Base-by-base conservation (phyloP, 2,329 filamentous ascomycete species). In the Sarocladium kiliense region DNA sequence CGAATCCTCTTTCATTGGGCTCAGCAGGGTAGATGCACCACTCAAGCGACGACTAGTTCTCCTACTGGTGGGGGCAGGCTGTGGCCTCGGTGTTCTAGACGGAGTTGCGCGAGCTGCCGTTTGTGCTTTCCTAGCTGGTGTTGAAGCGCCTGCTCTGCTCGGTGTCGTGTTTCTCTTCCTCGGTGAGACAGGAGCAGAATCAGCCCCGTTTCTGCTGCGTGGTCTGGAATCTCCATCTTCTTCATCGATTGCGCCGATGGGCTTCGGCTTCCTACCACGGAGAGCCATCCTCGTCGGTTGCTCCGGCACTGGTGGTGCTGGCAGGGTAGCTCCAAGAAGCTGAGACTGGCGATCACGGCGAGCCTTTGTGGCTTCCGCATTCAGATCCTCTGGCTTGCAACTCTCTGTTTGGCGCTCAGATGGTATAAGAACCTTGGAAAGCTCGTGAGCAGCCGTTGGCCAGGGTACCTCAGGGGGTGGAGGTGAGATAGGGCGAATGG, bases 381-480 rank as follows among this genome's bases (percentile, higher is more conserved):
- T 87, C 6, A 97, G 77, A 45, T 97, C 91, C 61, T 95, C 89
- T 9, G 86, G 80, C 30, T 77, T 87, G 69, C 81, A 90, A 71
- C 91, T 96, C 54, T 78, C 79, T 0, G 88, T 91, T 62, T 91
- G 84, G 3, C 91, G 82, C 60, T 87, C 79, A 0, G 76, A 77
- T 0, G 93, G 94, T 56, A 97, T 88, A 21, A 97, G 79, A 3
- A 95, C 69, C 66, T 89, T 91, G 64, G 85, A 89, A 12, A 97
- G 74, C 66, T 96, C 91, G 62, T 90, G 82, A 0, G 89, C 82
- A n/a, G 92, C 91, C 26, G 87, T 81, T 0, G 86, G 82, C 94
- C 93, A 97, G 42, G 89, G 81, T 0, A 97, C 87, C 44, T 92
- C 88, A 2, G 92, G 91, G 1, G 87, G 82, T 9, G 89, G 89